Evolutionary conservation across 495 filamentous ascomycete species (phyloP), one percentile per base, ranked within the genome.

Genomic region (Amphirosellinia nigrospora): DNA sequence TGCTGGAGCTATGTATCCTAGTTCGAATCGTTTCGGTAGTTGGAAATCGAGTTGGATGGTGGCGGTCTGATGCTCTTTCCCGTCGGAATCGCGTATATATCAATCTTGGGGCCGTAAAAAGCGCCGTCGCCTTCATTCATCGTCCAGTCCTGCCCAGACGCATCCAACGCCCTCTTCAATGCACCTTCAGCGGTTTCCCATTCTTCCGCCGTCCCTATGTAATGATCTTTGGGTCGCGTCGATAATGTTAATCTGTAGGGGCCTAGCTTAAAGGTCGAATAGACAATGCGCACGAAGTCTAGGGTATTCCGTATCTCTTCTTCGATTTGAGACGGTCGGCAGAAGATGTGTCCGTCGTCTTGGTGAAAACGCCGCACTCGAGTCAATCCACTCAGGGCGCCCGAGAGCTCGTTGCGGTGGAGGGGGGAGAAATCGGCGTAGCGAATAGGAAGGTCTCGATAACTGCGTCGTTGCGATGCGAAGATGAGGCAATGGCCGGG

Each of bases 1-100:
- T 4, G 92, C 89, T n/a, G 94, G 92, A 41, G 92, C 88, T 65
- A 86, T 79, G 76, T 97, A 98, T 72, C 88, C 85, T 38, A 98
- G 78, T 15, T 84, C 87, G 76, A 98, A 97, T 15, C 93, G 87
- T 72, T 91, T 90, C 1, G 94, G 94, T 7, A 98, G 85, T 76
- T 98, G 95, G 80, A 98, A 97, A 75, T 98, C 94, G 38, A 98
- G 86, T 81, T 98, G 94, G 64, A 97, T 91, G 5, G 94, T 97
- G 16, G 93, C 94, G 19, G 94, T 91, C 71, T 98, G 94, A 75
- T 97, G 94, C 69, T 93, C 91, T 76, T 96, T 97, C 5, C 93
- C 93, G 71, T 94, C 88, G 21, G 90, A 88, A 71, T 96, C 94
- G 70, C 86, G 89, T 13, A 97, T 52, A 97, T 91, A 74, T 98